These are phyloP conservation scores for Globisporangium nagaii DNA, from an alignment of 352 stramenopile species.

Conservation along the genomic window DNA sequence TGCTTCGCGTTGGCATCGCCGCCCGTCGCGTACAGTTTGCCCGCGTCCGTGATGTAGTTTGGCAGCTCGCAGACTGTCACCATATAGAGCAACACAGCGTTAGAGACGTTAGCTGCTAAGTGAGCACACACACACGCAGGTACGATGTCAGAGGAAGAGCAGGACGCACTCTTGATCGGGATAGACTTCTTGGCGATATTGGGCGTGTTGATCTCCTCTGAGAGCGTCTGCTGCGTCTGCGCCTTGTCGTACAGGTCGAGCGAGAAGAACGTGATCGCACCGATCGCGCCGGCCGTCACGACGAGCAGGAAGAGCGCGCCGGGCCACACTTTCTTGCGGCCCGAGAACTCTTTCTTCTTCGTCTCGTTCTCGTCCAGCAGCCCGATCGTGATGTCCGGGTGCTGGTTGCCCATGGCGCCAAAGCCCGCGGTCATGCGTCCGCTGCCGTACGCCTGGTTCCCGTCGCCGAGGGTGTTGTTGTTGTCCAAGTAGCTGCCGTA, in stretches of 20 bases:
- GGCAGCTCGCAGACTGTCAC: conserved; percentile 57
- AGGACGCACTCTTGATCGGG: conserved; percentile 36
- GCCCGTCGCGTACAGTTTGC: conserved; percentile 63
- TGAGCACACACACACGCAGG: background rate
- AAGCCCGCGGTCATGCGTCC: conserved; percentile 12
- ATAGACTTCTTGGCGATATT: conserved; percentile 24
- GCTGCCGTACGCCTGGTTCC: conserved; percentile 15
- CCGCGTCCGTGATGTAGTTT: conserved; percentile 54
- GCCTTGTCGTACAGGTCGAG: conserved; percentile 50
- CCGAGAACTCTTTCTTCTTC: conserved; percentile 46
- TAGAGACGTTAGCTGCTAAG: no score
- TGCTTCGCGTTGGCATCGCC: conserved; percentile 42
- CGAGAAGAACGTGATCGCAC: conserved; percentile 62
- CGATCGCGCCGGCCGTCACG: conserved; percentile 35
- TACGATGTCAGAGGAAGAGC: background rate
- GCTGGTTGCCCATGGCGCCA: conserved; percentile 7
- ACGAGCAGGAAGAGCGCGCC: conserved; percentile 68
- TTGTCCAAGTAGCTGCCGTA: conserved; percentile 70
- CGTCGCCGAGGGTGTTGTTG: conserved; percentile 17
- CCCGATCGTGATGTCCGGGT: conserved; percentile 74
- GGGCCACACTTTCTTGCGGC: conserved; percentile 74
- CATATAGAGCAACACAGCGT: conserved; percentile 1
- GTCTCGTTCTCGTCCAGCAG: conserved; percentile 44
- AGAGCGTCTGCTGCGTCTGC: conserved; percentile 60
- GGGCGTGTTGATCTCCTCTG: conserved; percentile 35